phyloP scores from a whole-genome alignment of 495 filamentous ascomycete genomes.

The Diplogelasinospora grovesii region DNA sequence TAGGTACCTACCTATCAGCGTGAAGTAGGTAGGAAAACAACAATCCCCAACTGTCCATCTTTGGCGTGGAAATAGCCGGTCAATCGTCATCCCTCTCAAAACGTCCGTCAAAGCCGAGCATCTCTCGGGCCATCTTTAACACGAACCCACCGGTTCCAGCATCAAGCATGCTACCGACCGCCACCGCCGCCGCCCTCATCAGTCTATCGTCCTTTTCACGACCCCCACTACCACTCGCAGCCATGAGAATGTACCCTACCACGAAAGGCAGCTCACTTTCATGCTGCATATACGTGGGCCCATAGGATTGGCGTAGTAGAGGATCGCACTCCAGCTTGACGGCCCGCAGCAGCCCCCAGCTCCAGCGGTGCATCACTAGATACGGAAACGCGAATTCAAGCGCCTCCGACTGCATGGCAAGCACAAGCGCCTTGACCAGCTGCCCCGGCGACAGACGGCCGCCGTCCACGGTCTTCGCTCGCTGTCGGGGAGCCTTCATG shows the following conservation, averaged over 20 bases:
- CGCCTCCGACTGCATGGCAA: slow-evolving; percentile 22
- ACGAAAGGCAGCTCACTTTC: slow-evolving; percentile 33
- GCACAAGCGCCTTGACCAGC: slow-evolving; percentile 11
- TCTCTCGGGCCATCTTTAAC: no score
- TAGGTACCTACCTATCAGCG: no score
- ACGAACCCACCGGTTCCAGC: no score
- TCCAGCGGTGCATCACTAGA: slow-evolving; percentile 28
- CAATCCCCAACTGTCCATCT: no score
- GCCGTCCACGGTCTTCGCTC: not conserved
- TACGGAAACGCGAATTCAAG: slow-evolving; percentile 30
- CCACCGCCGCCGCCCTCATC: no score
- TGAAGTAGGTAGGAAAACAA: no score
- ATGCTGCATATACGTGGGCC: slow-evolving; percentile 27
- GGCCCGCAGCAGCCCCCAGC: slow-evolving; percentile 29
- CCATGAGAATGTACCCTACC: slow-evolving; percentile 36
- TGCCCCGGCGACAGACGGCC: not conserved
- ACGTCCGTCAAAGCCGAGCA: no score
- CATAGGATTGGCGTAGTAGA: slow-evolving; percentile 21
- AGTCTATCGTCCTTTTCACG: no score
- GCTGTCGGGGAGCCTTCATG: no score
- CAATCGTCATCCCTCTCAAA: no score
- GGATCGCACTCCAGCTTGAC: slow-evolving; percentile 24
- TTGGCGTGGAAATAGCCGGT: no score
- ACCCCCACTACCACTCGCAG: slow-evolving; percentile 14
- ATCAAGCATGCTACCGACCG: no score